These are phyloP conservation scores for Raddia guianensis DNA, from an alignment of 176 grass and related monocot species.

Conservation along the genomic window DNA sequence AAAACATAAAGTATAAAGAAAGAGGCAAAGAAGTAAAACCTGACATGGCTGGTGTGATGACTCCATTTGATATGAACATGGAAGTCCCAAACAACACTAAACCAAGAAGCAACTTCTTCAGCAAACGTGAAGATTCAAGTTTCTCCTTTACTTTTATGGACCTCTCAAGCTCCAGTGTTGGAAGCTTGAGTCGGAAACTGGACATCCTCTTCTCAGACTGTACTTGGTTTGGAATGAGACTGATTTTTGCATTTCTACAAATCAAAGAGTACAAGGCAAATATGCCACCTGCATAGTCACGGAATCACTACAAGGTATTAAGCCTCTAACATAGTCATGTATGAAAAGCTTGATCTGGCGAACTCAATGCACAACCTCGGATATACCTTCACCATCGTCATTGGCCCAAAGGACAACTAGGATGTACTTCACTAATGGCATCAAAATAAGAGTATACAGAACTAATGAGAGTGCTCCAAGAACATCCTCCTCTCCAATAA, in stretches of 20 bases:
- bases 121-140: conserved; percentile 69
- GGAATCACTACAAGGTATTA: conserved; percentile 38
- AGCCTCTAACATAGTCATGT: conserved; percentile 32
- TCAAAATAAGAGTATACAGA: conserved; percentile 83
- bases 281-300: conserved; percentile 75
- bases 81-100: conserved; percentile 91
- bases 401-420: conserved; percentile 87
- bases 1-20: conserved; percentile 5
- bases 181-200: conserved; percentile 79
- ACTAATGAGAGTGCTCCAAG: conserved; percentile 92
- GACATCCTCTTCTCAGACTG: conserved; percentile 76
- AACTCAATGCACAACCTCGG: conserved; percentile 57
- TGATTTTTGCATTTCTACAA: conserved; percentile 85
- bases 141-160: conserved; percentile 89
- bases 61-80: conserved; percentile 96
- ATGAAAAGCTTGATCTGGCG: conserved; percentile 11
- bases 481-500: conserved; percentile 79
- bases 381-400: conserved; percentile 88
- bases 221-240: conserved; percentile 84
- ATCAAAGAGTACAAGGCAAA: conserved; percentile 98
- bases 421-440: conserved; percentile 87
- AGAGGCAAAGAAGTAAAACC: conserved; percentile 57
- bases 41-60: conserved; percentile 98
- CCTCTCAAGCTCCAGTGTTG: conserved; percentile 71
- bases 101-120: conserved; percentile 79